Evolutionary conservation across 2,329 filamentous ascomycete genomes (phyloP).

Genomic region (Blumeriella jaapii): DNA sequence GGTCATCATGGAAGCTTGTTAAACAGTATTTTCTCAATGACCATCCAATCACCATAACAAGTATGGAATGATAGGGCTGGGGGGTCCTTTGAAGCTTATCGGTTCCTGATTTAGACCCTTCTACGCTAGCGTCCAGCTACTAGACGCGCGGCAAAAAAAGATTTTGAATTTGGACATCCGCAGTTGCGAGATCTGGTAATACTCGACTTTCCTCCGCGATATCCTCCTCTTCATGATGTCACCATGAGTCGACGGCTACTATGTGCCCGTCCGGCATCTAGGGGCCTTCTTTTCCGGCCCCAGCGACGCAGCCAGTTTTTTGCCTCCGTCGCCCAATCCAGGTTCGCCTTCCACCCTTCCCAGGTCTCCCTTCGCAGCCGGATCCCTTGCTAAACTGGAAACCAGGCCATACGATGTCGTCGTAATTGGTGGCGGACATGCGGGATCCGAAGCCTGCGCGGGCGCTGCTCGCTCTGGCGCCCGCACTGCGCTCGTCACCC

Average conservation of each 20-base stretch:
- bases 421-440: constrained; percentile 91
- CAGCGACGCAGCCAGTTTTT: constrained; percentile 15
- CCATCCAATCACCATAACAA: no score
- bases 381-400: background rate
- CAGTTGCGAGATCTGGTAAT: no score
- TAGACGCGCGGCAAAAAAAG: no score
- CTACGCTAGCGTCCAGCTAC: no score
- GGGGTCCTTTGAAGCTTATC: no score
- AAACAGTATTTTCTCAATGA: no score
- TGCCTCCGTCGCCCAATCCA: constrained; percentile 15
- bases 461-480: constrained; percentile 84
- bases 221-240: constrained; percentile 11
- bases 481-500: constrained; percentile 80
- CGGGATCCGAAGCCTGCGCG: constrained; percentile 85
- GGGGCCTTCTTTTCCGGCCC: constrained; percentile 5
- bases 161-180: no score
- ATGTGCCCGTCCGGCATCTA: constrained; percentile 5
- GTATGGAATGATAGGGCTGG: no score
- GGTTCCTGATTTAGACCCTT: no score
- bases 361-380: background rate
- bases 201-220: no score
- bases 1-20: no score
- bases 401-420: constrained; percentile 64
- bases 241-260: constrained; percentile 19
- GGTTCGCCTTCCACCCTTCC: background rate